Percentiles rank a stretch among this genome's conserved stretches.
Evolutionary conservation across 805 yeast genomes (phyloP).

Genomic region (Brettanomyces bruxellensis): DNA sequence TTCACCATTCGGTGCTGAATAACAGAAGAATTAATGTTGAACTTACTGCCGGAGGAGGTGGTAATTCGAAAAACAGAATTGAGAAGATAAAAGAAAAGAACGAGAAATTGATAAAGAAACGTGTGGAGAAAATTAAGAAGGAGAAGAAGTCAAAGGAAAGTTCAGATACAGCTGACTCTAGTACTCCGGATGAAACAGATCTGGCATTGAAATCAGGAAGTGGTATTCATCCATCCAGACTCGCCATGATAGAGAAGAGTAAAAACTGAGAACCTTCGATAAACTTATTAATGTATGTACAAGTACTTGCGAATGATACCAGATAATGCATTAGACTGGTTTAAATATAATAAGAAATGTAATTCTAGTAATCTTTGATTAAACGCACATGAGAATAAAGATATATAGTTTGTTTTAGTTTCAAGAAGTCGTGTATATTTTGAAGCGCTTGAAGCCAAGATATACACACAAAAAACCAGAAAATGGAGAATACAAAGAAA

Average conservation of each 20-base stretch:
- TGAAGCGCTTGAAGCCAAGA: too few species aligned
- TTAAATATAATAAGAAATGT: too few species aligned
- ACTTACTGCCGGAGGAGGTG: constrained; percentile 97
- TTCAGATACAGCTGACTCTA: constrained; percentile 5
- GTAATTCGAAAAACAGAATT: constrained; percentile 62
- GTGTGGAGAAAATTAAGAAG: constrained; percentile 46
- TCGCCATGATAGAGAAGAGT: constrained; percentile 30
- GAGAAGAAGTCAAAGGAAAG: constrained; percentile 32
- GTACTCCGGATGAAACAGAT: background rate
- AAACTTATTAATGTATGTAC: too few species aligned
- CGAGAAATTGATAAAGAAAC: constrained; percentile 61
- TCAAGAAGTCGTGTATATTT: too few species aligned
- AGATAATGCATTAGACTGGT: too few species aligned
- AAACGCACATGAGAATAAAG: too few species aligned
- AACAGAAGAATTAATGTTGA: constrained; percentile 87
- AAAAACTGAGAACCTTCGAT: background rate
- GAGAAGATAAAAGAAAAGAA: constrained; percentile 75
- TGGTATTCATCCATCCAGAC: constrained; percentile 61
- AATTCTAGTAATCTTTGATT: too few species aligned
- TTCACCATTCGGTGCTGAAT: constrained; percentile 68
- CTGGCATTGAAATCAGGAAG: constrained; percentile 4
- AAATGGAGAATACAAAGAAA: too few species aligned
- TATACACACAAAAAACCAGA: too few species aligned
- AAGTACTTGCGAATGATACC: too few species aligned
- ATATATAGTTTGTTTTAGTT: too few species aligned